phyloP scores from a whole-genome alignment of 1,284 basidiomycete species.

The Rhodotorula glutinis region DNA sequence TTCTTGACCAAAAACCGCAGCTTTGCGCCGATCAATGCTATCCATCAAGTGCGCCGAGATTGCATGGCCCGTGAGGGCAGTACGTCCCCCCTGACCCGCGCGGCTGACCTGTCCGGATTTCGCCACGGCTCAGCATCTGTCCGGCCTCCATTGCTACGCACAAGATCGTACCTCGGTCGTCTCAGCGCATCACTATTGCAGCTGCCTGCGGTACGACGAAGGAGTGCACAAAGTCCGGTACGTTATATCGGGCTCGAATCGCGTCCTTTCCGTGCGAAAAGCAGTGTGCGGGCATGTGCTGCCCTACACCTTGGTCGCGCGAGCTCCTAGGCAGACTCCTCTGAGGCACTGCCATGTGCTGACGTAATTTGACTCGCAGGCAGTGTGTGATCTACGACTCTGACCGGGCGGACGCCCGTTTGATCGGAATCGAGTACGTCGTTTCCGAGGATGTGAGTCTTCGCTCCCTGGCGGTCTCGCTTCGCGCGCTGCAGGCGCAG shows the following conservation, averaged over 20 bases:
- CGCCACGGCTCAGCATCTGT: constrained; percentile 2
- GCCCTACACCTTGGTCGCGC: too few relatives aligned
- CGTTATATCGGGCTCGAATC: neutral
- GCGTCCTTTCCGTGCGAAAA: too few relatives aligned
- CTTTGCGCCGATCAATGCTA: constrained; percentile 25
- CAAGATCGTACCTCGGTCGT: constrained; percentile 2
- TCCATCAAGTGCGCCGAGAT: constrained; percentile 26
- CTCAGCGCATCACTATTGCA: constrained; percentile 25
- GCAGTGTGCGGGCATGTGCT: too few relatives aligned
- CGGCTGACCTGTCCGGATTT: too few relatives aligned
- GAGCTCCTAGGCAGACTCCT: too few relatives aligned
- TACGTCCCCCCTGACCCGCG: too few relatives aligned
- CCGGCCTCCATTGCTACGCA: constrained; percentile 22
- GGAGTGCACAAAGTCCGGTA: constrained; percentile 4
- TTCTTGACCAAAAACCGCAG: neutral
- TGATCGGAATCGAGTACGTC: constrained; percentile 56
- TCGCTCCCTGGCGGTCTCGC: too few relatives aligned
- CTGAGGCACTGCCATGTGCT: too few relatives aligned
- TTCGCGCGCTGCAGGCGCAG: too few relatives aligned
- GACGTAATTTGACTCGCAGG: neutral
- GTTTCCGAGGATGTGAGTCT: constrained; percentile 49
- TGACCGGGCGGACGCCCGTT: constrained; percentile 52
- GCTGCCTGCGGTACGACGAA: constrained; percentile 5
- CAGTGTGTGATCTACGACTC: constrained; percentile 51
- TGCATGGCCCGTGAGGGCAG: too few relatives aligned